These are phyloP conservation scores for Pseudogymnoascus sp. DNA, from an alignment of 2,329 filamentous ascomycete genomes.

Conservation along the genomic window DNA sequence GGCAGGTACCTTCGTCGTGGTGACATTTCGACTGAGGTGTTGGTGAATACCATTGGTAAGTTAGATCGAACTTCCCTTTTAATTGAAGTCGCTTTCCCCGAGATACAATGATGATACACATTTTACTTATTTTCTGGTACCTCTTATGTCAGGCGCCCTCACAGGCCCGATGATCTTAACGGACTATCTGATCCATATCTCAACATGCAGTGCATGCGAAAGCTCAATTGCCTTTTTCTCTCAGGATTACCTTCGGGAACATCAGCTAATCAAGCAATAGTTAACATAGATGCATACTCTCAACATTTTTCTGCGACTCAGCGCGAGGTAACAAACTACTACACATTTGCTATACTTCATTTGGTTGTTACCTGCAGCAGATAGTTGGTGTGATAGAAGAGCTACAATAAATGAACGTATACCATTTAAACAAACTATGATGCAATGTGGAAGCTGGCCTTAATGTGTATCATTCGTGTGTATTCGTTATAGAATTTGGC, in stretches of 20 bases:
- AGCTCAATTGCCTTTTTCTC: neutral
- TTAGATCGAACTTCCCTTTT: neutral
- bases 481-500: neutral
- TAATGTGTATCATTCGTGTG: neutral
- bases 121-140: constrained; percentile 78
- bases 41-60: neutral
- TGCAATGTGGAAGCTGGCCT: neutral
- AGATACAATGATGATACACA: constrained; percentile 62
- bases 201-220: constrained; percentile 10
- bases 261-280: constrained; percentile 8
- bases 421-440: neutral
- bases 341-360: neutral
- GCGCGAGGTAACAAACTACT: constrained; percentile 1
- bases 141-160: constrained; percentile 80
- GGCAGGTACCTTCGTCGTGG: neutral
- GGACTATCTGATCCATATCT: constrained; percentile 63
- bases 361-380: neutral
- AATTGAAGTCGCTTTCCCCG: neutral
- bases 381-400: neutral
- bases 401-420: neutral
- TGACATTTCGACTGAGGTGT: neutral
- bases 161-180: constrained; percentile 67
- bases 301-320: neutral
- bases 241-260: neutral
- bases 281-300: neutral